A percentile compares a stretch with the other conserved stretches of the same genome.
phyloP scores from a whole-genome alignment of 768 basidiomycete species.

The Lanmaoa pseudosensibilis region DNA sequence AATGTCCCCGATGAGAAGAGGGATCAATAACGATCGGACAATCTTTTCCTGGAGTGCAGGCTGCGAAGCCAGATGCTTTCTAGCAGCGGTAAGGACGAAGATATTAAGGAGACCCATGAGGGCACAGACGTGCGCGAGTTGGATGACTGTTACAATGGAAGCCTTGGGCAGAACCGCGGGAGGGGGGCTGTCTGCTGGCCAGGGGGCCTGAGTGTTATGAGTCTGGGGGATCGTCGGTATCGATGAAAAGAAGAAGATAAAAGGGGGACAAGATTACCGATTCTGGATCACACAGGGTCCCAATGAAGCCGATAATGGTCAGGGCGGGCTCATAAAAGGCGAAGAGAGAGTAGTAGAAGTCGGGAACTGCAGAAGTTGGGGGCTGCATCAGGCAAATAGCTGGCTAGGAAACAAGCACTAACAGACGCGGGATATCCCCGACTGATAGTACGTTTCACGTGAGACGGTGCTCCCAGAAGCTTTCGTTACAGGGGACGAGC shows the following conservation, averaged over 20 bases:
- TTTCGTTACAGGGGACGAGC: neutral
- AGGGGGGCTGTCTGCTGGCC: constrained; percentile 51
- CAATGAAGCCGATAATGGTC: constrained; percentile 62
- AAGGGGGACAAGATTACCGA: constrained; percentile 41
- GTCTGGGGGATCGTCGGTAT: constrained; percentile 42
- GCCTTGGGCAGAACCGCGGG: constrained; percentile 54
- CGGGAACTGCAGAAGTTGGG: constrained; percentile 63
- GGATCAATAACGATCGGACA: constrained; percentile 58
- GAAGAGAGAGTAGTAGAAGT: constrained; percentile 72
- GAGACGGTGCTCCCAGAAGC: neutral
- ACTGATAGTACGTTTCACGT: constrained; percentile 4
- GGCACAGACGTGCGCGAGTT: constrained; percentile 77
- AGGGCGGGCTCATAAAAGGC: constrained; percentile 73
- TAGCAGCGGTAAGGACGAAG: constrained; percentile 61
- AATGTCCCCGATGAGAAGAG: constrained; percentile 69
- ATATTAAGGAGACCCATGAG: constrained; percentile 70
- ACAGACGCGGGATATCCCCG: neutral
- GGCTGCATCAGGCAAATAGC: constrained; percentile 36
- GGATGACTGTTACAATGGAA: constrained; percentile 66
- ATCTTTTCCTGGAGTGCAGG: constrained; percentile 74
- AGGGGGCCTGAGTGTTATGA: constrained; percentile 75
- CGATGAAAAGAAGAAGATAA: neutral
- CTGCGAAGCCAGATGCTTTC: constrained; percentile 56
- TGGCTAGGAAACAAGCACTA: neutral
- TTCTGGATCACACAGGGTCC: constrained; percentile 63